Conservation (phyloP, 176 grass and related monocot species). For the Eragrostis curvula region DNA sequence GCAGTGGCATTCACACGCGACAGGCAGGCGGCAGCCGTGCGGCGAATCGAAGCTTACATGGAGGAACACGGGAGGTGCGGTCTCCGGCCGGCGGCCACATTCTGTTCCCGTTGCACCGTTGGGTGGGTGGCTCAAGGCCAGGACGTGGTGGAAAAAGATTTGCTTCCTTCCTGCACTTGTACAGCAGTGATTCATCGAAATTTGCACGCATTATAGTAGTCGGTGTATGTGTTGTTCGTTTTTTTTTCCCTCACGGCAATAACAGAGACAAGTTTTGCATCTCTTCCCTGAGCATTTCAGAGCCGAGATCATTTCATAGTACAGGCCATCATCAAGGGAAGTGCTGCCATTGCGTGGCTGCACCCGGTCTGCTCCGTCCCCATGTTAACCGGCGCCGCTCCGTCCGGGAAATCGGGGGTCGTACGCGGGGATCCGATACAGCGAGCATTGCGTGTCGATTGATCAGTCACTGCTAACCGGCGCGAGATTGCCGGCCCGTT, state of each 20-base stretch:
- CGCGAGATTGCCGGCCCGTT: neutral
- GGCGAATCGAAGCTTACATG: too few species aligned
- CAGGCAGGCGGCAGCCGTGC: too few species aligned
- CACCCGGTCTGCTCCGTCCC: too few species aligned
- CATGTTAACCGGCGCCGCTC: too few species aligned
- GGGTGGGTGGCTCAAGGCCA: neutral
- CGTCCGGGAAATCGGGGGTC: too few species aligned
- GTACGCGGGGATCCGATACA: neutral
- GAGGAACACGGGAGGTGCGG: neutral
- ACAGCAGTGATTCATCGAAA: neutral
- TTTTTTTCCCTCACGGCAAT: neutral
- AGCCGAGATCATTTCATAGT: neutral
- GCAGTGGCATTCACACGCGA: neutral
- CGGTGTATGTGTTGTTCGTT: neutral
- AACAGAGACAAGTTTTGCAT: neutral
- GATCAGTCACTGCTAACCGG: neutral
- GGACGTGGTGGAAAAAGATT: neutral
- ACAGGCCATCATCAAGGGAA: too few species aligned
- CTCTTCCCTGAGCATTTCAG: neutral
- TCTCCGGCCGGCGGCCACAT: too few species aligned
- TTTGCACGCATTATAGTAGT: neutral
- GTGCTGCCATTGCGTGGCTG: too few species aligned
- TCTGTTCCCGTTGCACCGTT: neutral
- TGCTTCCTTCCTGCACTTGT: neutral
- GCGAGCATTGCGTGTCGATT: neutral